These are phyloP conservation scores for Xylogone sp. DNA, from an alignment of 2,329 filamentous ascomycete species.

Conservation along the genomic window DNA sequence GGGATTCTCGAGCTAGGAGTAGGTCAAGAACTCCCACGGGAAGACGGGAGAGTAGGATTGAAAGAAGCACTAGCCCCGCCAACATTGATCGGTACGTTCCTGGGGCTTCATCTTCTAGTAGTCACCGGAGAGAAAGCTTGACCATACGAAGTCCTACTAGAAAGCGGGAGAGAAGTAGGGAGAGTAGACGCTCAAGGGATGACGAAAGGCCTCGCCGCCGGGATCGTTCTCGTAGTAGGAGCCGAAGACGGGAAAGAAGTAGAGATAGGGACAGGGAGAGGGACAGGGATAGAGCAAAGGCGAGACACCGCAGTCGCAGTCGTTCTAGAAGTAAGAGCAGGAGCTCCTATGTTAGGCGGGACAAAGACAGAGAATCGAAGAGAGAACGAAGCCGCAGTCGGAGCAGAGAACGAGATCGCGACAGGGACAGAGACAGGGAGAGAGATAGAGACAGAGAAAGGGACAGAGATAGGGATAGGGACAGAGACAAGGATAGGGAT, in stretches of 20 bases:
- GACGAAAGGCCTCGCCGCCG: constrained; percentile 12
- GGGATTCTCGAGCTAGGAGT: constrained; percentile 26
- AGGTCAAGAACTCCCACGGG: constrained; percentile 18
- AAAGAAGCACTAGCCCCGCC: constrained; percentile 26
- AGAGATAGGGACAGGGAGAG: constrained; percentile 10
- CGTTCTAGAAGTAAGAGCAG: constrained; percentile 10
- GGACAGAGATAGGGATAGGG: constrained; percentile 17
- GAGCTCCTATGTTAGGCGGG: constrained; percentile 7
- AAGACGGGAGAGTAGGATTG: constrained; percentile 22
- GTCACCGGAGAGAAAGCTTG: constrained; percentile 19
- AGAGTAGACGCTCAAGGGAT: constrained; percentile 10
- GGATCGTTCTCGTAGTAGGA: constrained; percentile 11
- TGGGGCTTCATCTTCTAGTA: constrained; percentile 14
- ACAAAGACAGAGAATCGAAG: constrained; percentile 8
- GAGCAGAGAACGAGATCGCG: constrained; percentile 15
- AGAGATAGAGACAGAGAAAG: constrained; percentile 6
- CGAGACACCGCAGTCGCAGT: constrained; percentile 10
- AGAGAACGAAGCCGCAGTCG: constrained; percentile 16
- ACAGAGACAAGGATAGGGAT: constrained; percentile 26
- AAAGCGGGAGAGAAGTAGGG: constrained; percentile 21
- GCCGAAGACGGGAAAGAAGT: constrained; percentile 4
- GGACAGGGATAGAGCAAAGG: constrained; percentile 11
- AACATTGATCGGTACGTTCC: constrained; percentile 31
- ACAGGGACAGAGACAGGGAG: constrained; percentile 3
- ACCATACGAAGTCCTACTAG: constrained; percentile 11